A percentile compares a stretch with the other conserved stretches of the same genome.
Conservation (phyloP, 2,329 filamentous ascomycete genomes). For the Orbilia brochopaga region DNA sequence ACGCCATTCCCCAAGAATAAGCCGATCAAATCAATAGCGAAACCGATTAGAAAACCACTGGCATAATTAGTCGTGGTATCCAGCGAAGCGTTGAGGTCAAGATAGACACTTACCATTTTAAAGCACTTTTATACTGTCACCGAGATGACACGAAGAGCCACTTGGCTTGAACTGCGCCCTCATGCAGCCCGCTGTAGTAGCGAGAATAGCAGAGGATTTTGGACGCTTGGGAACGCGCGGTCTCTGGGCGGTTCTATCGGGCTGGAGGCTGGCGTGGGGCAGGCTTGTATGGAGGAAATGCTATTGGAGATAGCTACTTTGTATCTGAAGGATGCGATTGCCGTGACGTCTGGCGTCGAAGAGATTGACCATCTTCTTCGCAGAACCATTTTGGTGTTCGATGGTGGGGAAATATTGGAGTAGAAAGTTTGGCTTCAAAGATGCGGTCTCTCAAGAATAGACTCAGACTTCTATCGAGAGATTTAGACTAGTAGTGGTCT, state of each 20-base stretch:
- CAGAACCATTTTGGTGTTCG: conserved; percentile 35
- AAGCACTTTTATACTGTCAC: too few relatives aligned
- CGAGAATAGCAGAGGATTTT: conserved; percentile 46
- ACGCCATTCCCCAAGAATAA: too few relatives aligned
- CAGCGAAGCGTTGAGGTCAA: too few relatives aligned
- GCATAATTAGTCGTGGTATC: too few relatives aligned
- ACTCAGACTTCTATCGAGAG: too few relatives aligned
- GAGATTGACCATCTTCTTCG: conserved; percentile 49
- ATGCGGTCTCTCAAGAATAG: background rate
- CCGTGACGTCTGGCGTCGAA: conserved; percentile 34
- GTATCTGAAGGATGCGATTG: conserved; percentile 48
- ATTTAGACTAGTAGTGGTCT: too few relatives aligned
- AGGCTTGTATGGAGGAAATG: conserved; percentile 46
- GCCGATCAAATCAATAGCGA: too few relatives aligned
- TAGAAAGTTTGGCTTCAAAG: background rate
- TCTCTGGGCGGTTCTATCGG: conserved; percentile 33
- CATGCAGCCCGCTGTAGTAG: conserved; percentile 34
- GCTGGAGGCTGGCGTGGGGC: conserved; percentile 37
- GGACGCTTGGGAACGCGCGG: conserved; percentile 21
- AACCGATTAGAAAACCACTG: too few relatives aligned
- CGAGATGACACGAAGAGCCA: too few relatives aligned
- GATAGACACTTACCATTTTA: too few relatives aligned
- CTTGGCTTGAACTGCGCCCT: too few relatives aligned
- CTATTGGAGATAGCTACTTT: conserved; percentile 50
- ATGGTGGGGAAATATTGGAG: conserved; percentile 3